phyloP scores from a whole-genome alignment of 2,329 filamentous ascomycete species.

The Elsinoe arachidis region DNA sequence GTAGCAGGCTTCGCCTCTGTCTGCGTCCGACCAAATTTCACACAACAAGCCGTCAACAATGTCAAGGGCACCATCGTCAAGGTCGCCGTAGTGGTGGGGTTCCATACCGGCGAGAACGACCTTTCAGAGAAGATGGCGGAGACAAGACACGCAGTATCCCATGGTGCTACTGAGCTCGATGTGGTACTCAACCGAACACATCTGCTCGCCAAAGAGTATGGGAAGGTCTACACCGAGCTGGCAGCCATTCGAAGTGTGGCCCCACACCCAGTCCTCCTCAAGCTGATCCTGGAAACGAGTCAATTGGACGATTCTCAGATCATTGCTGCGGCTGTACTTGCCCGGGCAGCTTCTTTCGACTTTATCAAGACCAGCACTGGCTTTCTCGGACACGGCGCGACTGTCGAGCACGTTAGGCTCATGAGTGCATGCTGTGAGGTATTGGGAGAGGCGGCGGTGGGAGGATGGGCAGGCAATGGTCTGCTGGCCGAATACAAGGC shows the following conservation, averaged over 20 bases:
- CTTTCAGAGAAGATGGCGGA: constrained; percentile 45
- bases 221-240: constrained; percentile 45
- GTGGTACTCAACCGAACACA: constrained; percentile 49
- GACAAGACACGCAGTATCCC: constrained; percentile 39
- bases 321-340: constrained; percentile 45
- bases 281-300: constrained; percentile 53
- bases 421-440: constrained; percentile 44
- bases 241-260: constrained; percentile 42
- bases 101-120: constrained; percentile 50
- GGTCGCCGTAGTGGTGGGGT: constrained; percentile 51
- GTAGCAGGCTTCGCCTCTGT: constrained; percentile 43
- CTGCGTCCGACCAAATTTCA: constrained; percentile 48
- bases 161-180: constrained; percentile 49
- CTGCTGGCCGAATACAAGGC: constrained; percentile 1
- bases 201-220: constrained; percentile 35
- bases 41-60: constrained; percentile 41
- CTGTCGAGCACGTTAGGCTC: constrained; percentile 42
- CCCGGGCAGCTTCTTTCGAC: constrained; percentile 45
- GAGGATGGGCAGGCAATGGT: constrained; percentile 14
- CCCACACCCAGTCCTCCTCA: constrained; percentile 36
- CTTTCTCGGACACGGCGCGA: constrained; percentile 48
- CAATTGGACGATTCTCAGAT: constrained; percentile 42
- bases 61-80: constrained; percentile 41
- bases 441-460: constrained; percentile 28
- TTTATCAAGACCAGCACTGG: constrained; percentile 55